A percentile compares a stretch with the other conserved stretches of the same genome.
These are phyloP conservation scores for Heteromeles arbutifolia DNA, from an alignment of 306 rosid species.

Conservation along the genomic window DNA sequence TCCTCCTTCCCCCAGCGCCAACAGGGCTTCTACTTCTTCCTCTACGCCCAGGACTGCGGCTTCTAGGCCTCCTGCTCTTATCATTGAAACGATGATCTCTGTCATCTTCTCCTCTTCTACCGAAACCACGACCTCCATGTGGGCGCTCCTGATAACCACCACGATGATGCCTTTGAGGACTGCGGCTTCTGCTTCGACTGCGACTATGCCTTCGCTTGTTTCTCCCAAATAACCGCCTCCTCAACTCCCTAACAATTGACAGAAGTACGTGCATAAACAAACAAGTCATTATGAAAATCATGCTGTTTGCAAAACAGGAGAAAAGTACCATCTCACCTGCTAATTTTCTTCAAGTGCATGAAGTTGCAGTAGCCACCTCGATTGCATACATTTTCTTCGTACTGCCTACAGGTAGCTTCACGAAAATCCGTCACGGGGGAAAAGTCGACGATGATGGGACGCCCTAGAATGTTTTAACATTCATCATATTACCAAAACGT, in stretches of 20 bases:
- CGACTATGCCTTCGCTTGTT: conserved; percentile 60
- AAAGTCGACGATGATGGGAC: conserved; percentile 93
- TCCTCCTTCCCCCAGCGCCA: conserved; percentile 66
- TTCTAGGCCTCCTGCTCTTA: conserved; percentile 67
- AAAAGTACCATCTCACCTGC: conserved; percentile 44
- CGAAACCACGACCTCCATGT: conserved; percentile 52
- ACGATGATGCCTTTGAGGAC: conserved; percentile 64
- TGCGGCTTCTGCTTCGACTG: conserved; percentile 73
- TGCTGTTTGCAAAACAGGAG: neutral
- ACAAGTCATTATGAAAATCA: neutral
- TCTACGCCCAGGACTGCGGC: conserved; percentile 90
- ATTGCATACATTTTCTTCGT: conserved; percentile 95
- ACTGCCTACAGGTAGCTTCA: conserved; percentile 99
- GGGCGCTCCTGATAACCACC: conserved; percentile 64
- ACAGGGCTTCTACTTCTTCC: conserved; percentile 80
- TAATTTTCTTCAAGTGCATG: conserved; percentile 94
- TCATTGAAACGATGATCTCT: conserved; percentile 60
- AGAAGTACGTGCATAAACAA: neutral
- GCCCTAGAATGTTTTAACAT: conserved; percentile 38
- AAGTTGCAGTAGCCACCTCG: conserved; percentile 99
- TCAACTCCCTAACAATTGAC: conserved; percentile 62
- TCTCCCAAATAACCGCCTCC: conserved; percentile 79
- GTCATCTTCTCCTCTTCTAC: conserved; percentile 81
- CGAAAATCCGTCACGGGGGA: conserved; percentile 99
- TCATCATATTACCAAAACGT: conserved; percentile 14